phyloP scores from a whole-genome alignment of 495 filamentous ascomycete genomes.

The Hyaloscypha finlandica region DNA sequence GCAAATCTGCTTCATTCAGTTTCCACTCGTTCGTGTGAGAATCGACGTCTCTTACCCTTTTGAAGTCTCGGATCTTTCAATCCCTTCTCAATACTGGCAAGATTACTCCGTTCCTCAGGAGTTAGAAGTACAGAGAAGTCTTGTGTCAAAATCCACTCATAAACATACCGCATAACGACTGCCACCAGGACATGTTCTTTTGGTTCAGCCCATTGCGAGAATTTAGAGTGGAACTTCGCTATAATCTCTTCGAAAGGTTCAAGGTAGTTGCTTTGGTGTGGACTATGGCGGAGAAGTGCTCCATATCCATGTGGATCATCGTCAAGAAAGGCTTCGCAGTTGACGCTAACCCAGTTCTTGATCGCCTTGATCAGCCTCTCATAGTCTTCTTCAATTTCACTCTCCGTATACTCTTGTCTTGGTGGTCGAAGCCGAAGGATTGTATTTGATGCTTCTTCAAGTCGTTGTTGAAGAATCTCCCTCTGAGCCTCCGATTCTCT shows the following conservation, averaged over 20 bases:
- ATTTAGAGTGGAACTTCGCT: conserved; percentile 24
- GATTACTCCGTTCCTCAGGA: conserved; percentile 27
- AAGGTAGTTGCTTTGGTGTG: not conserved
- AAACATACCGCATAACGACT: conserved; percentile 36
- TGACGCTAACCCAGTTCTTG: conserved; percentile 30
- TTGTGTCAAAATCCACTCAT: conserved; percentile 34
- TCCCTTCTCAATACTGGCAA: conserved; percentile 31
- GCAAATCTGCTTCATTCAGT: conserved; percentile 31
- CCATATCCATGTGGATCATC: conserved; percentile 18
- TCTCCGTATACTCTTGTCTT: conserved; percentile 20
- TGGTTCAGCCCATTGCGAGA: conserved; percentile 34
- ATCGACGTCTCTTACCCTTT: conserved; percentile 1
- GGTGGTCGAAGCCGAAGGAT: conserved; percentile 17
- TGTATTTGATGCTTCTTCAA: conserved; percentile 12
- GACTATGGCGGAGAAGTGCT: not conserved
- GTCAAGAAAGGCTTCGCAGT: conserved; percentile 20
- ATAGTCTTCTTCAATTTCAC: conserved; percentile 23
- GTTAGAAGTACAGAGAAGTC: conserved; percentile 25
- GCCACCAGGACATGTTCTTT: conserved; percentile 39
- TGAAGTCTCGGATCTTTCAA: conserved; percentile 19
- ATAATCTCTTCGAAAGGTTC: not conserved
- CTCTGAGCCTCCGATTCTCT: conserved; percentile 6
- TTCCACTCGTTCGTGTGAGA: not conserved
- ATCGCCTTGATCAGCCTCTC: conserved; percentile 34
- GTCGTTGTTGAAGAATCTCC: not conserved